phyloP scores from a whole-genome alignment of 176 grass and related monocot genomes.

The Lolium multiflorum region DNA sequence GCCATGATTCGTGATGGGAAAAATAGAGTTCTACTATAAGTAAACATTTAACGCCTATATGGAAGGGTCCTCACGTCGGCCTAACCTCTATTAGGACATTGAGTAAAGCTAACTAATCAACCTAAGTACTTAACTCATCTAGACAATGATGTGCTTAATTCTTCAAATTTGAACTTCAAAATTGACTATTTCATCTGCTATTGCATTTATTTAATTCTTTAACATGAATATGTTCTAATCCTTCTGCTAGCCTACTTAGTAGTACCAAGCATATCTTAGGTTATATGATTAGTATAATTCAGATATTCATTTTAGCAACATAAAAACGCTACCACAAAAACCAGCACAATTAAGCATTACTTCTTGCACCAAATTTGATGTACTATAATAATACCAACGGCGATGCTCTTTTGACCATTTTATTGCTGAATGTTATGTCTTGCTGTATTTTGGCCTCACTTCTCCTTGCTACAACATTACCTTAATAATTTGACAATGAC shows the following conservation, averaged over 20 bases:
- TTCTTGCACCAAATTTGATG: not conserved
- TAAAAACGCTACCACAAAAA: not conserved
- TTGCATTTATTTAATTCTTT: not conserved
- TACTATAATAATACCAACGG: not conserved
- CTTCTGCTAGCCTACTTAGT: not conserved
- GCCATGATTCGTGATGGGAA: too few species aligned
- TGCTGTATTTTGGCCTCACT: not conserved
- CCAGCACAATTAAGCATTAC: not conserved
- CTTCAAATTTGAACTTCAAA: not conserved
- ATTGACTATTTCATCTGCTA: not conserved
- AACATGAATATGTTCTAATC: not conserved
- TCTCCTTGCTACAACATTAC: slow-evolving; percentile 24
- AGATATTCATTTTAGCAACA: not conserved
- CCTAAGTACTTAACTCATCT: not conserved
- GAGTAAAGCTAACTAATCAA: not conserved
- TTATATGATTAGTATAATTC: not conserved
- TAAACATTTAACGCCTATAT: slow-evolving; percentile 14
- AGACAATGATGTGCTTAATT: not conserved
- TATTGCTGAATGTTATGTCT: slow-evolving; percentile 8
- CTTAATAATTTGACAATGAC: slow-evolving; percentile 26
- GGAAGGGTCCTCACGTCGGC: not conserved
- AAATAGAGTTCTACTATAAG: not conserved
- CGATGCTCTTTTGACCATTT: slow-evolving; percentile 1
- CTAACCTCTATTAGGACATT: not conserved
- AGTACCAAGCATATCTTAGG: not conserved